phyloP scores from a whole-genome alignment of 805 yeast species.

The Komagataella kurtzmanii region DNA sequence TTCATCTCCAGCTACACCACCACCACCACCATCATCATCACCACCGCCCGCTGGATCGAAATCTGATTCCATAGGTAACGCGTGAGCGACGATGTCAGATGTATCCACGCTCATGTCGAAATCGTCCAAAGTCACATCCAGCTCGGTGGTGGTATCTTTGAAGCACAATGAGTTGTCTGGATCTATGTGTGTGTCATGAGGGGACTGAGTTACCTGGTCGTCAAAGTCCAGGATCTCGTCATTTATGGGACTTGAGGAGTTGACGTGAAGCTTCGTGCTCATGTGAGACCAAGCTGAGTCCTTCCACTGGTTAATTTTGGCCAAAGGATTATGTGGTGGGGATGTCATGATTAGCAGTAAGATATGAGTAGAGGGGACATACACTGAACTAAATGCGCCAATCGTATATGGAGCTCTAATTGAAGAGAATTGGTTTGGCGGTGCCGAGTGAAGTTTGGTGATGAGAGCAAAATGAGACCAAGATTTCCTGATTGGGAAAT shows the following conservation, averaged over 20 bases:
- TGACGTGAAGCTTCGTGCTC: neutral
- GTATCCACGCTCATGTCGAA: neutral
- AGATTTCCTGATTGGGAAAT: constrained; percentile 1
- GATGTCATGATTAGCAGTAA: neutral
- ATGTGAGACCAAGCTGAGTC: neutral
- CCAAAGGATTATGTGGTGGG: neutral
- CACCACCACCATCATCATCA: neutral
- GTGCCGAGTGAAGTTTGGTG: neutral
- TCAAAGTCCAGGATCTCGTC: neutral
- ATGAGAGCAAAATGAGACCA: neutral
- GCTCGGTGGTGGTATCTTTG: neutral
- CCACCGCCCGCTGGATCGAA: constrained; percentile 1
- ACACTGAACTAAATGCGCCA: neutral
- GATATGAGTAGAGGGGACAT: neutral
- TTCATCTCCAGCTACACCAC: neutral
- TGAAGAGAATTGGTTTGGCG: neutral
- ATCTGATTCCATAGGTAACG: neutral
- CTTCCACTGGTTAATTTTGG: neutral
- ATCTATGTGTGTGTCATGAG: neutral
- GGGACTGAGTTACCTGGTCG: neutral
- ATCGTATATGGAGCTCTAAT: neutral
- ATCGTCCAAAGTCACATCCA: neutral
- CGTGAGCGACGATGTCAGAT: neutral
- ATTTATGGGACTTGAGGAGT: neutral
- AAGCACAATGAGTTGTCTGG: neutral